Evolutionary conservation across 2,329 filamentous ascomycete species (phyloP).

Genomic region (Alternaria atra): DNA sequence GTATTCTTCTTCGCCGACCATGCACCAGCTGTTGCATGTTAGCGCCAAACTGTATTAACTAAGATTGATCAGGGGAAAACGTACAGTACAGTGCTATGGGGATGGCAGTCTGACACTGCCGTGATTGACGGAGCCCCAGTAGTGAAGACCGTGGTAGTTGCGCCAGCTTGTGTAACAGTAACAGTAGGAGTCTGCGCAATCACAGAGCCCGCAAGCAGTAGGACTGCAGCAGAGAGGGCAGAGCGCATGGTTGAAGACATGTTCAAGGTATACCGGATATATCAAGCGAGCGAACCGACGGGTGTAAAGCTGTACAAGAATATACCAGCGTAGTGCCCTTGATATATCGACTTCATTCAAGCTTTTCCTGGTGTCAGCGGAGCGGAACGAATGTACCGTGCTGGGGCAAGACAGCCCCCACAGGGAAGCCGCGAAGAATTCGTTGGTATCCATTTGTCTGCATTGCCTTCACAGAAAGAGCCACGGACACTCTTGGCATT

Average conservation of each 20-base stretch:
- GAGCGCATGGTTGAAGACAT: slow-evolving; percentile 24
- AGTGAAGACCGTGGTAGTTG: slow-evolving; percentile 4
- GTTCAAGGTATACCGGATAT: slow-evolving; percentile 6
- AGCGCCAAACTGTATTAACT: slow-evolving; percentile 9
- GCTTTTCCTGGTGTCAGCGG: slow-evolving; percentile 6
- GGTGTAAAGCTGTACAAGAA: neutral
- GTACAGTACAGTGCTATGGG: slow-evolving; percentile 58
- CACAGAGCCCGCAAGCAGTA: slow-evolving; percentile 19
- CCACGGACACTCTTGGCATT: slow-evolving; percentile 27
- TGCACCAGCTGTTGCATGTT: slow-evolving; percentile 52
- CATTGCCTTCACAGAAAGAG: slow-evolving; percentile 2
- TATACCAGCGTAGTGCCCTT: slow-evolving; percentile 21
- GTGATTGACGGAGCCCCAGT: slow-evolving; percentile 45
- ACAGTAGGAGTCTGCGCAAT: slow-evolving; percentile 28
- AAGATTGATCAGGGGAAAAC: slow-evolving; percentile 13
- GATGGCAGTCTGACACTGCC: slow-evolving; percentile 63
- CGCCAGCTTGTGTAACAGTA: slow-evolving; percentile 10
- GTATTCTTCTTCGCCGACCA: slow-evolving; percentile 55
- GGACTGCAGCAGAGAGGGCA: slow-evolving; percentile 4
- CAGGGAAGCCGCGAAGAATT: slow-evolving; percentile 20
- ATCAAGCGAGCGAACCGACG: slow-evolving; percentile 1
- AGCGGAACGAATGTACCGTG: slow-evolving; percentile 25
- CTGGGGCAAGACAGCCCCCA: slow-evolving; percentile 17
- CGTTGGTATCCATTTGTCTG: slow-evolving; percentile 16
- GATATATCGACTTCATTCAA: slow-evolving; percentile 26